Percentiles rank a stretch among this genome's conserved stretches.
phyloP scores from a whole-genome alignment of 2,329 filamentous ascomycete genomes.

The Whalleya microplaca region DNA sequence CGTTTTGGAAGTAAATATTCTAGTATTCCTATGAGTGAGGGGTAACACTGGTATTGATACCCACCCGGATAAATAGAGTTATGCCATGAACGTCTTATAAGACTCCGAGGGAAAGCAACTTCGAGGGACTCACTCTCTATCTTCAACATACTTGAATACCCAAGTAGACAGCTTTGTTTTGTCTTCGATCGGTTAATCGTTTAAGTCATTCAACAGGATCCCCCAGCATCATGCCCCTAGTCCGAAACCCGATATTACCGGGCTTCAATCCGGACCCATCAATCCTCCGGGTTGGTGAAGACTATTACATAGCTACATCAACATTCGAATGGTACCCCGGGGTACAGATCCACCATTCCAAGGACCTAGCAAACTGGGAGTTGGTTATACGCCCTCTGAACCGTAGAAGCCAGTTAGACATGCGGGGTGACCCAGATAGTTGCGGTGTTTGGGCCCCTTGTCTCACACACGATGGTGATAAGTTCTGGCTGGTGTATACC shows the following conservation, averaged over 20 bases:
- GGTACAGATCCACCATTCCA: slow-evolving; percentile 59
- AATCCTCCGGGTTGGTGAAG: slow-evolving; percentile 53
- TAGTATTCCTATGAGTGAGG: neutral
- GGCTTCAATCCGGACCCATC: slow-evolving; percentile 62
- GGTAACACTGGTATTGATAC: neutral
- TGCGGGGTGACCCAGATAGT: slow-evolving; percentile 63
- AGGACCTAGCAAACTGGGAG: slow-evolving; percentile 57
- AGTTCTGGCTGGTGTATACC: slow-evolving; percentile 67
- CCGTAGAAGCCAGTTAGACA: slow-evolving; percentile 56
- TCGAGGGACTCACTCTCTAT: neutral
- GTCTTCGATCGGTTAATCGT: neutral
- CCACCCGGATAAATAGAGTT: neutral
- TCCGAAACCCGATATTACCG: slow-evolving; percentile 59
- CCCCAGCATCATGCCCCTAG: slow-evolving; percentile 44
- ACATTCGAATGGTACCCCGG: slow-evolving; percentile 61
- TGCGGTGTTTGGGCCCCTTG: slow-evolving; percentile 69
- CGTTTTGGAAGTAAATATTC: neutral
- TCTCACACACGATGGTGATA: slow-evolving; percentile 61
- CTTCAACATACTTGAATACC: neutral
- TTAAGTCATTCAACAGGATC: neutral
- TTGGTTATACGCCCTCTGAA: slow-evolving; percentile 51
- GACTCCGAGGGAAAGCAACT: neutral
- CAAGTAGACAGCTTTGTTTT: neutral
- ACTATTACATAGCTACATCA: slow-evolving; percentile 60
- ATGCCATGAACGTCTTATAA: neutral